Conservation (phyloP, 352 stramenopile species). For the Hyaloperonospora arabidopsidis region DNA sequence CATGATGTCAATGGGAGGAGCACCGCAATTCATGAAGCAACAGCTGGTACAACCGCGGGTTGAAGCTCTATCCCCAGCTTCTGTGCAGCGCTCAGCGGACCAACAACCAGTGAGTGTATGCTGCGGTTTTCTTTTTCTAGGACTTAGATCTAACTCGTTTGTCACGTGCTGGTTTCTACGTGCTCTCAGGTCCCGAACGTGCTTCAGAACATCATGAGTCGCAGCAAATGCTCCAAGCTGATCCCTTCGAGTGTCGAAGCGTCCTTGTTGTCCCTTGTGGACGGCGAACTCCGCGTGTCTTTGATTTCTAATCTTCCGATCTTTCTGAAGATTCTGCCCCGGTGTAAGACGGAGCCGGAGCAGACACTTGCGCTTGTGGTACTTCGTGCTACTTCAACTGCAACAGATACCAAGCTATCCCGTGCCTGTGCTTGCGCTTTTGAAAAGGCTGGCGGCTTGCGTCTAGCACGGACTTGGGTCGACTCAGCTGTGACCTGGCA, state of each 20-base stretch:
- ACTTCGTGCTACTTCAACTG: conserved; percentile 55
- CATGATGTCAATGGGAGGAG: conserved; percentile 16
- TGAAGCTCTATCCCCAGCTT: conserved; percentile 7
- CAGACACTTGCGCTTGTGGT: conserved; percentile 64
- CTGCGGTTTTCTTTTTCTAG: neutral
- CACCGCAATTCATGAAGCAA: conserved; percentile 22
- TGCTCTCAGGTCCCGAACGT: conserved; percentile 27
- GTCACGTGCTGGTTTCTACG: neutral
- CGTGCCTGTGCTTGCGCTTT: conserved; percentile 51
- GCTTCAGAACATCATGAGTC: conserved; percentile 30
- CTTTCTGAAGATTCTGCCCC: conserved; percentile 53
- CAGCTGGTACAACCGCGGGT: conserved; percentile 12
- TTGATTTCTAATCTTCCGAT: conserved; percentile 41
- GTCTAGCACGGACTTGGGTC: conserved; percentile 72
- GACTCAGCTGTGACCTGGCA: conserved; percentile 70
- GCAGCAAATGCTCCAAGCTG: conserved; percentile 19
- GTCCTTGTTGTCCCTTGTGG: conserved; percentile 48
- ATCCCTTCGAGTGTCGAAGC: conserved; percentile 34
- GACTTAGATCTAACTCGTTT: conserved; percentile 6
- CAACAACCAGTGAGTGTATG: conserved; percentile 24
- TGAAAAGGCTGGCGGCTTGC: conserved; percentile 64
- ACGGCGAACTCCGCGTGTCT: conserved; percentile 42
- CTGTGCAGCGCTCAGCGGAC: conserved; percentile 18
- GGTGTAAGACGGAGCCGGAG: conserved; percentile 62
- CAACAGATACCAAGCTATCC: conserved; percentile 47